A percentile compares a stretch with the other conserved stretches of the same genome.
Conservation (phyloP, 306 rosid genomes). For the Begonia loranthoides region DNA sequence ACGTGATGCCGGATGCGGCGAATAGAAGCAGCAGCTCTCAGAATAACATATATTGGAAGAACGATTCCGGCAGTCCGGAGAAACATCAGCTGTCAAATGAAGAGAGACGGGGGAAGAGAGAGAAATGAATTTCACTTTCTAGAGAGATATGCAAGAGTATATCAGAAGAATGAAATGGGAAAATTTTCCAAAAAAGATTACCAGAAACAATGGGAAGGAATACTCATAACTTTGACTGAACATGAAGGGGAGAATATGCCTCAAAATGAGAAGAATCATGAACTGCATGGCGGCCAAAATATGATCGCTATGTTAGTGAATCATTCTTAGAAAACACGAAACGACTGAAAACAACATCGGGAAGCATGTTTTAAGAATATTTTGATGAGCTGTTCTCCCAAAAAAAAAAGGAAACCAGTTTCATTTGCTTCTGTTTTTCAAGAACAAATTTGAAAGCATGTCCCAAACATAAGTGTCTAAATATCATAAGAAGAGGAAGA, state of each 20-base stretch:
- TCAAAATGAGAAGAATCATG: constrained; percentile 63
- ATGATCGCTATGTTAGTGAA: too few species aligned
- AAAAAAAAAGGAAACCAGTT: too few species aligned
- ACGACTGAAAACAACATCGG: background rate
- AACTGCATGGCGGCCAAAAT: constrained; percentile 32
- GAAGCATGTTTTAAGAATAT: background rate
- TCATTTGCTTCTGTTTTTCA: too few species aligned
- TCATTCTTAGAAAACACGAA: too few species aligned
- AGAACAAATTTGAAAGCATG: too few species aligned
- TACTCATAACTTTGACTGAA: constrained; percentile 31
- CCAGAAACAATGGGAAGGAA: constrained; percentile 55
- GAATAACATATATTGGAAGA: constrained; percentile 49
- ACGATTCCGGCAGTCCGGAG: constrained; percentile 51
- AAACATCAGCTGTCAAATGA: constrained; percentile 33
- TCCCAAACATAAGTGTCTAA: too few species aligned
- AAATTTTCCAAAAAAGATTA: constrained; percentile 14
- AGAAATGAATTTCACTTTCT: background rate
- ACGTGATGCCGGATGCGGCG: constrained; percentile 55
- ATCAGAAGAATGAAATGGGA: background rate
- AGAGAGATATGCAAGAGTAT: background rate
- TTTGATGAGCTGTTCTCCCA: too few species aligned
- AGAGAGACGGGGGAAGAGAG: background rate
- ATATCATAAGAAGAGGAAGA: constrained; percentile 1
- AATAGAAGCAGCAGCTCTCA: constrained; percentile 39
- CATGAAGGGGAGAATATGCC: constrained; percentile 68